A percentile compares a stretch with the other conserved stretches of the same genome.
Conservation (phyloP, 495 filamentous ascomycete genomes). For the Pyrenula aspistea region DNA sequence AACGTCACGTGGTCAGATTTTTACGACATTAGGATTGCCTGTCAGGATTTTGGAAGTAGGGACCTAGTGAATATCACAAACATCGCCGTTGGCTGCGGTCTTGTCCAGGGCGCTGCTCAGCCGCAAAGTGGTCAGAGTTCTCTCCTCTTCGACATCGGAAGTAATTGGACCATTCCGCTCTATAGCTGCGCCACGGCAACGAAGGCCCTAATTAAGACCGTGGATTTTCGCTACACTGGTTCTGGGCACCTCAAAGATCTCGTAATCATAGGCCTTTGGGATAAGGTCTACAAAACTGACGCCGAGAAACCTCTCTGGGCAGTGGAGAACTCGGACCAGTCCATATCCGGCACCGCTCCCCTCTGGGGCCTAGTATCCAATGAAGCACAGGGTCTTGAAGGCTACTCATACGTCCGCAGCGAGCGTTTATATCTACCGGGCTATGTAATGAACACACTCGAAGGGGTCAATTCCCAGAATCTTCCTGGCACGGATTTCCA, state of each 20-base stretch:
- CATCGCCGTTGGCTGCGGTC: constrained; percentile 21
- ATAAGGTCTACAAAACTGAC: constrained; percentile 4
- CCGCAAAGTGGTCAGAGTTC: constrained; percentile 13
- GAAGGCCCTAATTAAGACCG: constrained; percentile 29
- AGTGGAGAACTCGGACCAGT: constrained; percentile 12
- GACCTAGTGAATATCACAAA: constrained; percentile 27
- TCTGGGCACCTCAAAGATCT: constrained; percentile 11
- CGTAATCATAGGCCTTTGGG: not conserved
- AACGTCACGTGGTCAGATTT: constrained; percentile 12
- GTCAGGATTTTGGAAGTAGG: constrained; percentile 9
- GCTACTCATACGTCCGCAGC: constrained; percentile 16
- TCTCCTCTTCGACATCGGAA: constrained; percentile 17
- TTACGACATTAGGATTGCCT: constrained; percentile 12
- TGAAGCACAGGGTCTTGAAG: constrained; percentile 13
- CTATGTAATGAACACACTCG: too few relatives aligned
- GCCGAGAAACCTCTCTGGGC: constrained; percentile 5
- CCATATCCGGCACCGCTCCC: constrained; percentile 7
- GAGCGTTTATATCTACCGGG: constrained; percentile 16
- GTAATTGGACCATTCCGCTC: constrained; percentile 23
- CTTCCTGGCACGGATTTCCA: constrained; percentile 9
- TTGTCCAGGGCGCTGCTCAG: constrained; percentile 21
- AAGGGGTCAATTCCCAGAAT: constrained; percentile 5
- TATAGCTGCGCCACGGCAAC: constrained; percentile 26
- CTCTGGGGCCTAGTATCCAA: constrained; percentile 23
- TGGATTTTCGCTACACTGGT: constrained; percentile 19